Evolutionary conservation across 805 yeast genomes (phyloP), one percentile per base, ranked within the genome.

Genomic region (Clavispora asparagi): DNA sequence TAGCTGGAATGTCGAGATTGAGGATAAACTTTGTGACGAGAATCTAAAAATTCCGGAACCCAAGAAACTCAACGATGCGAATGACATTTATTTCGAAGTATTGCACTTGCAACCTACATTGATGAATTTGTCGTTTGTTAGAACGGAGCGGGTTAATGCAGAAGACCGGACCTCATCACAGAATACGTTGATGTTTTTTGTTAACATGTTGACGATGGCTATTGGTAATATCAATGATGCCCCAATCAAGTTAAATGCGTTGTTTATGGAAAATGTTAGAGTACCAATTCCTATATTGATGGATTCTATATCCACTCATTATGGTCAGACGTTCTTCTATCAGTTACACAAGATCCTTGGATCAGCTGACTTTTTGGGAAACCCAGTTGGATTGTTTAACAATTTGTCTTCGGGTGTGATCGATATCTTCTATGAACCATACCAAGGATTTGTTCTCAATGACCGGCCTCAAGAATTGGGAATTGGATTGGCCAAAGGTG

Each of bases 221-320:
- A 80, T 94, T 51, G 99, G 98, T 25, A 94, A 92, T 62, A 87
- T 95, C 49, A 92, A 92, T 61, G 97, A 94, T 64, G 99, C 99
- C 0, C 98, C 98, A 1, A 87, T 94, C 39, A 79, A 85, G 58
- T 70, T 94, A 61, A 89, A 92, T 58, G 90, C 98, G 0, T 73
- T 95, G 54, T 76, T 89, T 48, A 77, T 92, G 61, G 97, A 90
- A 56, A 94, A 94, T 61, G 82, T 91, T 11, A 77, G 97, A 49
- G 95, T 91, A 1, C 95, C 97, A 4, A 62, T 86, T 4, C 87
- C 90, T 1, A 74, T 85, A 27, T 73, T 94, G 52, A 49, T 81
- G 29, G 85, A 83, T 48, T 82, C 87, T 29, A 74, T 92, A 19
- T 74, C 76, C 54, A 84, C 92, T 0, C 98, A 94, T 63, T 94